Conservation (phyloP, 768 basidiomycete genomes). For the Coprinopsis marcescibilis region DNA sequence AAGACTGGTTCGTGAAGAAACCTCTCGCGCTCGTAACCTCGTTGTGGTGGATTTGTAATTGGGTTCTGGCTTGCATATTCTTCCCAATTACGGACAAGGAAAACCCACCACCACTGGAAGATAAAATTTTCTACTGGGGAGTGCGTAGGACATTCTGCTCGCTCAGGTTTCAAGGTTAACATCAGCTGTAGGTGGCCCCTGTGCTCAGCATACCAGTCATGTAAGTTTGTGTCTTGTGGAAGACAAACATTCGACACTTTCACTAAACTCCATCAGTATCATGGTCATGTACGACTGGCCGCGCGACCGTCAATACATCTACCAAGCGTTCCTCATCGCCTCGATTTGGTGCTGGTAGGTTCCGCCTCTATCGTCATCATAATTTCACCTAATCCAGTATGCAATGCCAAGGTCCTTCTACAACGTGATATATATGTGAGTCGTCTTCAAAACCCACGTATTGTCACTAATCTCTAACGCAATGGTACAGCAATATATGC, state of each 20-base stretch:
- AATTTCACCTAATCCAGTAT: constrained; percentile 10
- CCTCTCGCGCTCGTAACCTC: constrained; percentile 58
- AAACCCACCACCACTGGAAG: constrained; percentile 36
- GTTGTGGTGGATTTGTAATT: constrained; percentile 61
- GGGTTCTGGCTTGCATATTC: constrained; percentile 57
- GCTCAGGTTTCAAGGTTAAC: constrained; percentile 32
- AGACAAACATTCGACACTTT: not conserved
- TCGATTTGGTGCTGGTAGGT: constrained; percentile 63
- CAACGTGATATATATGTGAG: constrained; percentile 50
- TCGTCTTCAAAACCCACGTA: constrained; percentile 32
- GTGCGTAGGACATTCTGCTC: constrained; percentile 17
- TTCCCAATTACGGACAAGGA: constrained; percentile 31
- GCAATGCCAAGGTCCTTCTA: constrained; percentile 58
- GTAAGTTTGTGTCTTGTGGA: constrained; percentile 25
- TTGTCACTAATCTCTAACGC: constrained; percentile 1
- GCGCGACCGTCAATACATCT: constrained; percentile 48
- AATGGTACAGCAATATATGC: constrained; percentile 30
- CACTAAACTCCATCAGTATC: constrained; percentile 23
- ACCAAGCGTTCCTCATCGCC: constrained; percentile 54
- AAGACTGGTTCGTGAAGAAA: constrained; percentile 72
- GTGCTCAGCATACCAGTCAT: constrained; percentile 55
- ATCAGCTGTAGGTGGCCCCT: constrained; percentile 28
- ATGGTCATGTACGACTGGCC: constrained; percentile 74
- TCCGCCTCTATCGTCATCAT: not conserved
- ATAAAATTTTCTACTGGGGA: constrained; percentile 60